Evolutionary conservation across 2,329 filamentous ascomycete species (phyloP).

Genomic region (Monosporascus sp.): DNA sequence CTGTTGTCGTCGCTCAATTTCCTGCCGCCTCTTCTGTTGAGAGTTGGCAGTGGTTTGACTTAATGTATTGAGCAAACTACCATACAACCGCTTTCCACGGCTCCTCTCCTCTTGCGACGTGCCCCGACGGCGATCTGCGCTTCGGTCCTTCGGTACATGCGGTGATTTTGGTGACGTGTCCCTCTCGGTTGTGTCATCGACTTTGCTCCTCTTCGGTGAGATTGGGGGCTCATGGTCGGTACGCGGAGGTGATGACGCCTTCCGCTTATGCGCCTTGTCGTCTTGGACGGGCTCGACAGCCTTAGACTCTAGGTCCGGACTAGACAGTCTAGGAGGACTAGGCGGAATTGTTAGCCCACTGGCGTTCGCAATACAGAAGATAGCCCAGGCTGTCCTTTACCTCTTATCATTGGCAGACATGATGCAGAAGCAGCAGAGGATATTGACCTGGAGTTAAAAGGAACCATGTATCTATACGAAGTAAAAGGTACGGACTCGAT

Average conservation of each 20-base stretch:
- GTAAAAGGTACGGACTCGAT: too few relatives aligned
- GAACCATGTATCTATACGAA: too few relatives aligned
- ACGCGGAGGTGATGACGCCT: slow-evolving; percentile 19
- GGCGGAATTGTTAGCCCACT: background rate
- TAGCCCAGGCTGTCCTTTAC: background rate
- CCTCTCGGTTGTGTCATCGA: slow-evolving; percentile 10
- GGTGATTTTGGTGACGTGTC: slow-evolving; percentile 7
- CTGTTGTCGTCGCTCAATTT: slow-evolving; percentile 78
- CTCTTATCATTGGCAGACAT: background rate
- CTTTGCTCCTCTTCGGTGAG: slow-evolving; percentile 21
- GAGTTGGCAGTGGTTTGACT: slow-evolving; percentile 63
- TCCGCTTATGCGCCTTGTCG: slow-evolving; percentile 25
- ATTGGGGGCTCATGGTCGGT: slow-evolving; percentile 12
- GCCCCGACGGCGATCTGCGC: slow-evolving; percentile 33
- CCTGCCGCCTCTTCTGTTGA: slow-evolving; percentile 65
- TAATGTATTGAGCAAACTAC: slow-evolving; percentile 71
- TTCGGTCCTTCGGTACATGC: slow-evolving; percentile 8
- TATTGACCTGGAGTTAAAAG: background rate
- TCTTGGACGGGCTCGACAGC: slow-evolving; percentile 11
- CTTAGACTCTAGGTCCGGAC: slow-evolving; percentile 6
- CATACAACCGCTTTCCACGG: slow-evolving; percentile 80
- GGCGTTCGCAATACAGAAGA: background rate
- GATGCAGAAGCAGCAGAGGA: background rate
- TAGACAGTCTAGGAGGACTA: slow-evolving; percentile 11
- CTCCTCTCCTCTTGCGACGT: slow-evolving; percentile 68